These are phyloP conservation scores for Blastocrithidia nonstop DNA, from an alignment of 208 protist genomes.

Conservation along the genomic window DNA sequence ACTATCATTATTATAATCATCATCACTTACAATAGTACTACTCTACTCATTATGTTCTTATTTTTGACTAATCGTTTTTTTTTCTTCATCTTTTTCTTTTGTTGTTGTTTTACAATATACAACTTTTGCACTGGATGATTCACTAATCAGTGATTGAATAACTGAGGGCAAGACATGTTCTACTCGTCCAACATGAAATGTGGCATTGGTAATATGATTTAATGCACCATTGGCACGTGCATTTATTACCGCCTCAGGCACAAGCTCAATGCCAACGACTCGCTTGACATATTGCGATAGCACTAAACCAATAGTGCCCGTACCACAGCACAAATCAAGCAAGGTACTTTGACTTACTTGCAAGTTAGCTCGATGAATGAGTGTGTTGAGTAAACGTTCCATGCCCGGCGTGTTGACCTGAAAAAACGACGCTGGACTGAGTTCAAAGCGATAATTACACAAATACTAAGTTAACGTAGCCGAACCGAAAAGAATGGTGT, in stretches of 20 bases:
- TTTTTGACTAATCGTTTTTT: too few relatives aligned
- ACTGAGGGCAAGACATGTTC: conserved; percentile 76
- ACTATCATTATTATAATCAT: too few relatives aligned
- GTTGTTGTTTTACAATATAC: too few relatives aligned
- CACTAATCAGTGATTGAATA: too few relatives aligned
- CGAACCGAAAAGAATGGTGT: conserved; percentile 41
- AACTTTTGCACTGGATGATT: too few relatives aligned
- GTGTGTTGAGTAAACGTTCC: conserved; percentile 70
- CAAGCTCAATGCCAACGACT: conserved; percentile 90
- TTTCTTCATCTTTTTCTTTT: too few relatives aligned
- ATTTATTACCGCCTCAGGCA: conserved; percentile 75
- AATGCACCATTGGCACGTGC: conserved; percentile 65
- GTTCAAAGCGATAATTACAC: conserved; percentile 64
- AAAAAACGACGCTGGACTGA: conserved; percentile 90
- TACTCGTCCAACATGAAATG: conserved; percentile 84
- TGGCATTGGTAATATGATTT: conserved; percentile 80
- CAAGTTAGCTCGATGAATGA: conserved; percentile 44
- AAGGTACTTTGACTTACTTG: conserved; percentile 36
- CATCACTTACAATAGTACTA: too few relatives aligned
- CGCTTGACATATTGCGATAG: conserved; percentile 58
- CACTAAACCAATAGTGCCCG: conserved; percentile 89
- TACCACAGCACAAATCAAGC: conserved; percentile 93
- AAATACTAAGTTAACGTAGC: conserved; percentile 59
- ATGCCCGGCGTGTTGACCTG: conserved; percentile 90
- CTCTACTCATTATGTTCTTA: too few relatives aligned